phyloP scores from a whole-genome alignment of 495 filamentous ascomycete genomes.

The Aspergillus sclerotiicarbonarius region DNA sequence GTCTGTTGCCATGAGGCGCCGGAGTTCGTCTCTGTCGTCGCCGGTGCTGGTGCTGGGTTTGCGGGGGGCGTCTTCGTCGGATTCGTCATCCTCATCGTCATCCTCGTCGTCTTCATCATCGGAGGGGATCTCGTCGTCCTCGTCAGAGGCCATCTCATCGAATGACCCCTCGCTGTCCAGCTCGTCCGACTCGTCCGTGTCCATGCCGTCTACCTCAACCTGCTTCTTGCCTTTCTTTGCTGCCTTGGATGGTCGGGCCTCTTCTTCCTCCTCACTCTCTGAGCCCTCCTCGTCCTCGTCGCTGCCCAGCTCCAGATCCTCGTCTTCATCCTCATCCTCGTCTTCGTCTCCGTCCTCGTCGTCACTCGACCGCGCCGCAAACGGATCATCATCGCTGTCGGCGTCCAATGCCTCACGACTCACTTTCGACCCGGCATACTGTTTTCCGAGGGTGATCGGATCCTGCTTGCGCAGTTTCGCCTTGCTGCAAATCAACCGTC shows the following conservation, averaged over 20 bases:
- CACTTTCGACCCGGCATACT: constrained; percentile 79
- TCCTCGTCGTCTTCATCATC: constrained; percentile 35
- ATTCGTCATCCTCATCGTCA: constrained; percentile 38
- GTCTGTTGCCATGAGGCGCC: constrained; percentile 68
- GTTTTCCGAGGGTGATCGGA: constrained; percentile 59
- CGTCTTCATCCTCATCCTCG: constrained; percentile 60
- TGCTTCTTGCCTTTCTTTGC: constrained; percentile 39
- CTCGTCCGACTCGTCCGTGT: constrained; percentile 22
- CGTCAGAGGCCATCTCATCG: constrained; percentile 34
- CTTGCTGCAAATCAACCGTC: constrained; percentile 53
- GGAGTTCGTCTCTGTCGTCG: constrained; percentile 56
- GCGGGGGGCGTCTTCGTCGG: constrained; percentile 21
- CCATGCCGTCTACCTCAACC: constrained; percentile 20
- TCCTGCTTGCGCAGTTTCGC: constrained; percentile 79
- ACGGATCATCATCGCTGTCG: constrained; percentile 48
- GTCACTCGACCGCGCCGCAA: constrained; percentile 32
- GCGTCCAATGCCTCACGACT: constrained; percentile 65
- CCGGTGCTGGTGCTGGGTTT: constrained; percentile 31
- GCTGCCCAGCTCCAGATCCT: constrained; percentile 44
- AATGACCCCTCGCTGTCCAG: constrained; percentile 21
- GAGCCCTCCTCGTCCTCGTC: constrained; percentile 31
- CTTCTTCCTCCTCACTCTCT: constrained; percentile 18
- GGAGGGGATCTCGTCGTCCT: constrained; percentile 40
- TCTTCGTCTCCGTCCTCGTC: constrained; percentile 38
- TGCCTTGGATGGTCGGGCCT: constrained; percentile 34